A percentile compares a stretch with the other conserved stretches of the same genome.
phyloP scores from a whole-genome alignment of 2,329 filamentous ascomycete genomes.

The Penicillium brasilianum region DNA sequence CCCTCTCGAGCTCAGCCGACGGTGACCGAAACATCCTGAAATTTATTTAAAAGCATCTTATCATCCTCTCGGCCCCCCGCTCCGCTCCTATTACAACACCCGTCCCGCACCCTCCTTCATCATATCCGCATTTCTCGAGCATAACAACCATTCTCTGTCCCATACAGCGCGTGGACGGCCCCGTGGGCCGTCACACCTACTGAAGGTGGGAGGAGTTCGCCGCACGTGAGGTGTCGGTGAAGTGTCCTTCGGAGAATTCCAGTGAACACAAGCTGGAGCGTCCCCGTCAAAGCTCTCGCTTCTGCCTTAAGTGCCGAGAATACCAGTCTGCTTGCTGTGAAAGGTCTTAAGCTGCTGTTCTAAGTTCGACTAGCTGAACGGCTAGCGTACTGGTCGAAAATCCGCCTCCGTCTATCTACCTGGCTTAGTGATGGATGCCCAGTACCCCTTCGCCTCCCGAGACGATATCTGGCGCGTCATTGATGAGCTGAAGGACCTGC shows the following conservation, averaged over 20 bases:
- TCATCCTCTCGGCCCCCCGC: constrained; percentile 2
- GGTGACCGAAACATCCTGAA: constrained; percentile 19
- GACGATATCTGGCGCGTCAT: constrained; percentile 70
- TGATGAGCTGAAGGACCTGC: constrained; percentile 65
- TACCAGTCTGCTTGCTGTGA: background rate
- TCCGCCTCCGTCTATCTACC: background rate
- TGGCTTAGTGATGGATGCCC: constrained; percentile 62
- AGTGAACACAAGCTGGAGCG: background rate
- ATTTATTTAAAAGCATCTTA: constrained; percentile 20
- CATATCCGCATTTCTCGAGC: constrained; percentile 13
- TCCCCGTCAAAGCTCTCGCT: background rate
- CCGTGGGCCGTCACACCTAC: constrained; percentile 32
- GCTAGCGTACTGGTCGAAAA: background rate
- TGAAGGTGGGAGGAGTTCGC: constrained; percentile 22
- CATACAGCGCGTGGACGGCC: constrained; percentile 30
- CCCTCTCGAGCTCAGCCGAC: background rate
- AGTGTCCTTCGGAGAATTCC: background rate
- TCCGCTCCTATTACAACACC: constrained; percentile 16
- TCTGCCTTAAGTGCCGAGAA: background rate
- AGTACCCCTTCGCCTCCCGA: constrained; percentile 67
- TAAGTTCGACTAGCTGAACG: background rate
- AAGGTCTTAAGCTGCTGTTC: background rate
- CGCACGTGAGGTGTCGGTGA: constrained; percentile 1
- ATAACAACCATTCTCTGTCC: constrained; percentile 13
- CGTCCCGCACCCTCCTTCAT: background rate